Evolutionary conservation across 257 asterid species (phyloP).

Genomic region (Capsicum rhomboideum): DNA sequence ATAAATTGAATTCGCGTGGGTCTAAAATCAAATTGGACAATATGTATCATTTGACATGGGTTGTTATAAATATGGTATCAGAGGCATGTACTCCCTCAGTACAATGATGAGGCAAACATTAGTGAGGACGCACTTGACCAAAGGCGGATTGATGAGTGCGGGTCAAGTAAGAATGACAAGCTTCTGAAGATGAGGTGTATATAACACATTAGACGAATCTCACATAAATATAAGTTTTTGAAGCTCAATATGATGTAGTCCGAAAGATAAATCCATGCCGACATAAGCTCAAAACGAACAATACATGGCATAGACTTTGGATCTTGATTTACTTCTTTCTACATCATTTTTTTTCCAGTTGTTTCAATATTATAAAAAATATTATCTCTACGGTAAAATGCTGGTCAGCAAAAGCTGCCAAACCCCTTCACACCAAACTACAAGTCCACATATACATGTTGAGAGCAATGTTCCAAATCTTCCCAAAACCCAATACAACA

Average conservation of each 20-base stretch:
- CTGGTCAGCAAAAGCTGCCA: constrained; percentile 8
- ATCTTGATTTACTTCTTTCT: not conserved
- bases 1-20: not conserved
- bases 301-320: not conserved
- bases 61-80: not conserved
- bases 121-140: not conserved
- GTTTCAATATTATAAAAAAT: not conserved
- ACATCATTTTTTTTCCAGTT: not conserved
- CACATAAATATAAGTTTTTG: not conserved
- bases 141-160: too few species aligned
- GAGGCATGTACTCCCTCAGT: not conserved
- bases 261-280: not conserved
- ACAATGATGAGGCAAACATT: not conserved
- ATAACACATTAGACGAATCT: not conserved
- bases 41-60: not conserved
- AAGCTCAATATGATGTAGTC: too few species aligned
- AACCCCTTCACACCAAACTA: not conserved
- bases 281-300: rapidly evolving
- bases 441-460: not conserved
- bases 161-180: not conserved
- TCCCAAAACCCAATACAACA: constrained; percentile 16
- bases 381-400: not conserved
- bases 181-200: not conserved
- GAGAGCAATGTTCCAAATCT: not conserved
- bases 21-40: not conserved